phyloP scores from a whole-genome alignment of 345 rosid species.

The Arabidopsis thaliana region TAIR10.1 NC_003071.7:1604501-1605000 shows the following conservation, averaged over 20 bases:
- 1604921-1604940: conserved; percentile 20
- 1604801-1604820: background rate
- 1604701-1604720: conserved; percentile 28
- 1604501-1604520: too few relatives aligned
- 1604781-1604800: background rate
- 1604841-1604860: conserved; percentile 35
- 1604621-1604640: conserved; percentile 18
- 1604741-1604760: conserved; percentile 23
- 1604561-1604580: too few relatives aligned
- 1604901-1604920: conserved; percentile 15
- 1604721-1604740: conserved; percentile 38
- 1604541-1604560: too few relatives aligned
- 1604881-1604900: background rate
- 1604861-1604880: conserved; percentile 2
- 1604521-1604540: too few relatives aligned
- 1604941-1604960: conserved; percentile 20
- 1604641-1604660: conserved; percentile 3
- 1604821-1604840: background rate
- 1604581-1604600: background rate
- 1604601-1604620: background rate
- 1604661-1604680: conserved; percentile 45
- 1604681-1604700: conserved; percentile 44
- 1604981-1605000: conserved; percentile 9
- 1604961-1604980: conserved; percentile 6
- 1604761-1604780: background rate